Evolutionary conservation across 192 early-diverging fungal species (phyloP), one percentile per base, ranked within the genome.

Genomic region (Oehlia diaphana): DNA sequence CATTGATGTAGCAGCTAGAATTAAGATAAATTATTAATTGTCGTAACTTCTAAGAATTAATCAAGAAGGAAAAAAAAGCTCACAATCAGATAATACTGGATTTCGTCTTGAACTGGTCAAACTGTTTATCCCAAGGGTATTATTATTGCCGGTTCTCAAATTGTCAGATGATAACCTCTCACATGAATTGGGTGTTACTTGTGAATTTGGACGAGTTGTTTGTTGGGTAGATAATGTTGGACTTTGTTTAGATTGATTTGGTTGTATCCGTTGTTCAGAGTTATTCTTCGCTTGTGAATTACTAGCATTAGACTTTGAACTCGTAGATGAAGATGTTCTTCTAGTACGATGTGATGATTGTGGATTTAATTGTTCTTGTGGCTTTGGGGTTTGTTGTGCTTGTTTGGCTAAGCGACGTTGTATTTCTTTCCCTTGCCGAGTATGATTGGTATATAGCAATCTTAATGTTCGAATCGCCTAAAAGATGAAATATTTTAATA

Each of bases 401-500:
- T 68, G 83, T 35, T 86, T 83, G 37, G 82, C 81, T 33, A 89
- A 28, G 23, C 86, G 81, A 5, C 93, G 83, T 72, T 90, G 87
- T 2, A 94, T 76, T 28, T 92, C 91, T 80, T 91, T 90, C 23
- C 87, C 92, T 76, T 90, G 86, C 14, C 92, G 82, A 14, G 87
- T 89, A 83, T 95, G 94, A 65, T 88, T 92, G 1, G 88, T 83
- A 13, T 89, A 89, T 72, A 94, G 87, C 13, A 95, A 73, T 50
- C 88, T 89, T 2, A 95, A 84, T 1, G 92, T 92, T 72, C 86
- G 89, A 7, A 86, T 81, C 9, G 92, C 91, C 81, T 93, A 79
- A 68, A 39, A 63, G 53, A 26, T 23, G 65, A 39, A 49, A 69
- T 63, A 67, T 16, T 26, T 47, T 39, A 26, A 58, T 14, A 63